A percentile compares a stretch with the other conserved stretches of the same genome.
These are phyloP conservation scores for Haberlea rhodopensis DNA, from an alignment of 257 asterid species.

Conservation along the genomic window DNA sequence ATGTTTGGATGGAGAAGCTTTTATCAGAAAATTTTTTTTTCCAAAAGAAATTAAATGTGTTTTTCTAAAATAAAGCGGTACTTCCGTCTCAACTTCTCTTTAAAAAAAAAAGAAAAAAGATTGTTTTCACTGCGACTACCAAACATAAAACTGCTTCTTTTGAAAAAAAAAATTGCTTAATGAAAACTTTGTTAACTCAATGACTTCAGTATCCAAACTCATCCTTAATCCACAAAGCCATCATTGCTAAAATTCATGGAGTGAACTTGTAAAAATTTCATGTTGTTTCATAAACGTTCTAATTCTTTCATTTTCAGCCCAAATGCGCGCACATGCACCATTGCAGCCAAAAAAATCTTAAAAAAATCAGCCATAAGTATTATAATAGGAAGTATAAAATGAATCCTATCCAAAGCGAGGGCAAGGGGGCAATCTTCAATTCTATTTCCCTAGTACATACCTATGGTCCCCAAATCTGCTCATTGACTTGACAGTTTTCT, in stretches of 20 bases:
- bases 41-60: neutral
- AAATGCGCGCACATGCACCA: neutral
- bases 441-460: neutral
- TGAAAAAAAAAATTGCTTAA: neutral
- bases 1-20: neutral
- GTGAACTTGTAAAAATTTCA: too few relatives aligned
- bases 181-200: neutral
- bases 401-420: neutral
- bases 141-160: neutral
- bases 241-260: neutral
- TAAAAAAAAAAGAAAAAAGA: too few relatives aligned
- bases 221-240: neutral
- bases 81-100: neutral
- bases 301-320: neutral
- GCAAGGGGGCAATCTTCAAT: neutral
- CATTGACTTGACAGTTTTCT: neutral
- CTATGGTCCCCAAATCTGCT: slow-evolving; percentile 1
- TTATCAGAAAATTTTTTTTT: neutral
- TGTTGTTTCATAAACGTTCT: too few relatives aligned
- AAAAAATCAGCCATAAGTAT: neutral
- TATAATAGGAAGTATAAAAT: neutral
- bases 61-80: too few relatives aligned
- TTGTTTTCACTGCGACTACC: neutral
- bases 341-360: too few relatives aligned
- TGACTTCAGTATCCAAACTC: neutral